Conservation (phyloP, 2,329 filamentous ascomycete genomes). For the Fusarium dlaminii region DNA sequence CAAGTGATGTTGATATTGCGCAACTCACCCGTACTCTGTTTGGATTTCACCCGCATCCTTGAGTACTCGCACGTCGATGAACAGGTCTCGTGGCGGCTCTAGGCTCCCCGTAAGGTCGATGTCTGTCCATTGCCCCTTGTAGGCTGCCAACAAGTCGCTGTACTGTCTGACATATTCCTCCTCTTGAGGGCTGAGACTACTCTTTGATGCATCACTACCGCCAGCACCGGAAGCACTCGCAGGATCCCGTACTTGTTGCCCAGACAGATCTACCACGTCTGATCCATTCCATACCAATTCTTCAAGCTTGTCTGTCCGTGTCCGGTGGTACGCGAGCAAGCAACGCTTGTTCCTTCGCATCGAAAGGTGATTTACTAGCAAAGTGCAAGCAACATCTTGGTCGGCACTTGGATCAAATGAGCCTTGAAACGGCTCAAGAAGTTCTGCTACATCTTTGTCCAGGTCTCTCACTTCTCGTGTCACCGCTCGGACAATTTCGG, state of each 20-base stretch:
- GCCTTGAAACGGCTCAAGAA: conserved; percentile 84
- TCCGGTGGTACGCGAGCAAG: conserved; percentile 91
- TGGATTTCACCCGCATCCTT: conserved; percentile 99
- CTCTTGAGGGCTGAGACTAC: conserved; percentile 91
- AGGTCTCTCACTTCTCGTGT: conserved; percentile 93
- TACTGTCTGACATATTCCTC: conserved; percentile 96
- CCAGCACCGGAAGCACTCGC: conserved; percentile 44
- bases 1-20: background rate
- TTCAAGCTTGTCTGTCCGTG: conserved; percentile 89
- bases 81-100: conserved; percentile 93
- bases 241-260: conserved; percentile 61
- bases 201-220: conserved; percentile 61
- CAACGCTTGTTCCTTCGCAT: conserved; percentile 98
- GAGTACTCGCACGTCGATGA: conserved; percentile 94
- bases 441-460: conserved; percentile 81
- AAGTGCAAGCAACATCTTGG: conserved; percentile 83
- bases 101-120: conserved; percentile 94
- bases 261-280: conserved; percentile 78
- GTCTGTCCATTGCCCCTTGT: conserved; percentile 98
- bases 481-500: conserved; percentile 87
- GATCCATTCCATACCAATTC: conserved; percentile 91
- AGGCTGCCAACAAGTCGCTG: conserved; percentile 89
- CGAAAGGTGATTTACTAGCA: conserved; percentile 92
- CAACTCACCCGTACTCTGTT: conserved; percentile 92
- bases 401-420: conserved; percentile 87